Evolutionary conservation across 768 basidiomycete species (phyloP), one percentile per base, ranked within the genome.

Genomic region (Scleroderma citrinum): DNA sequence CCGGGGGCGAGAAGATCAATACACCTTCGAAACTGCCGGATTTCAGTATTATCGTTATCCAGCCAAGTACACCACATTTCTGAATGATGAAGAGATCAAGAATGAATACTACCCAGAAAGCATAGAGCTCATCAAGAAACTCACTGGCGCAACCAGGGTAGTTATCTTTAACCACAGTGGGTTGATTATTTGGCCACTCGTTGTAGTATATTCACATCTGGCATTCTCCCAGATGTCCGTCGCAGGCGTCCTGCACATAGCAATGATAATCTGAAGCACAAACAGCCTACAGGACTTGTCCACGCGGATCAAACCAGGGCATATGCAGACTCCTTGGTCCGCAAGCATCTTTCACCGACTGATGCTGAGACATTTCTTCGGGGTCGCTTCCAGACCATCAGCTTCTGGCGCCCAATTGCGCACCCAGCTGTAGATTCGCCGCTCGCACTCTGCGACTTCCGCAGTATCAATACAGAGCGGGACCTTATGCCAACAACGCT

Each of bases 121-220:
- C 55, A 67, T 72, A 14, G 76, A 77, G 57, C 67, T 83, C 37
- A 60, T 84, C 35, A 83, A 84, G 68, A 61, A 76, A 49, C 47
- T 78, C 10, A 82, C 82, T 0, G 81, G 83, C 3, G 83, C 83
- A 0, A 76, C 69, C 54, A 68, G 71, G 21, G 78, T 81, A 8
- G 76, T 82, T 16, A 47, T 83, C 14, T 85, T 85, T 54, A 81
- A 83, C 55, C 82, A 83, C 57, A 83, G 82, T 80, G 49, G 47
- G 80, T 59, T 17, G 26, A 4, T 16, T n/a, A n/a, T 45, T 46
- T 46, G 19, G 5, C 23, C 19, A 13, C 20, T 7, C 12, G 13
- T 19, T 5, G 23, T 36, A 16, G n/a, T n/a, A n/a, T n/a, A n/a
- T 17, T 3, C 31, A 23, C 17, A 17, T 48, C 14, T 49, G 26